Percentiles rank a stretch among this genome's conserved stretches.
These are phyloP conservation scores for Hymenochaete sp. DNA, from an alignment of 1,284 basidiomycete genomes.

Conservation along the genomic window DNA sequence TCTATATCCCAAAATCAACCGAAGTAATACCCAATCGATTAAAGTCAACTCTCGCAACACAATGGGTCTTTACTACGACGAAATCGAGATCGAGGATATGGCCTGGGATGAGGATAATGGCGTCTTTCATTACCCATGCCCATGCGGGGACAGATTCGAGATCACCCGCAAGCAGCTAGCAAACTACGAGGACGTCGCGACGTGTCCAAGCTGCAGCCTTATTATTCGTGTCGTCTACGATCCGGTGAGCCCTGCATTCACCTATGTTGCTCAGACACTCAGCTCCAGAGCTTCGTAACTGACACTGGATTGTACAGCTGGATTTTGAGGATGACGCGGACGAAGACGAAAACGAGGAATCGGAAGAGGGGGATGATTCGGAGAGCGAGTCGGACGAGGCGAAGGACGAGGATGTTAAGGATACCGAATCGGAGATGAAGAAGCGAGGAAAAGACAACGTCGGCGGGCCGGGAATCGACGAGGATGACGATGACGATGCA, in stretches of 20 bases:
- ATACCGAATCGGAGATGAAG: constrained; percentile 21
- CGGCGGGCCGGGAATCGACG: constrained; percentile 38
- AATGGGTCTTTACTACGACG: constrained; percentile 84
- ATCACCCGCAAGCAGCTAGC: constrained; percentile 84
- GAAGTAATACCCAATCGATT: neutral
- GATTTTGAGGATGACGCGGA: constrained; percentile 62
- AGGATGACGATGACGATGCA: constrained; percentile 25
- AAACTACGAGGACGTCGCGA: constrained; percentile 93
- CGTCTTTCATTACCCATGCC: constrained; percentile 94
- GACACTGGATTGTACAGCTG: constrained; percentile 36
- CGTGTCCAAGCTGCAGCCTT: constrained; percentile 92
- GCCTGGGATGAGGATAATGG: constrained; percentile 78
- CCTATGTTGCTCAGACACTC: neutral
- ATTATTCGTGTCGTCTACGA: constrained; percentile 93
- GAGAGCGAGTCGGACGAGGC: constrained; percentile 25
- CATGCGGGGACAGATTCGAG: constrained; percentile 97
- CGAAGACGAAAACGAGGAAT: constrained; percentile 36
- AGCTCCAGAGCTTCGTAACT: neutral
- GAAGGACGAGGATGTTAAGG: constrained; percentile 23
- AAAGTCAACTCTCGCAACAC: neutral
- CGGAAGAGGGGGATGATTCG: constrained; percentile 22
- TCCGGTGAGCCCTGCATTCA: constrained; percentile 57
- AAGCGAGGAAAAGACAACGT: constrained; percentile 41
- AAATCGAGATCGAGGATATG: constrained; percentile 95
- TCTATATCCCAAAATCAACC: too few species aligned